Base-by-base conservation (phyloP, 768 basidiomycete genomes). In the Pholiota conissans region DNA sequence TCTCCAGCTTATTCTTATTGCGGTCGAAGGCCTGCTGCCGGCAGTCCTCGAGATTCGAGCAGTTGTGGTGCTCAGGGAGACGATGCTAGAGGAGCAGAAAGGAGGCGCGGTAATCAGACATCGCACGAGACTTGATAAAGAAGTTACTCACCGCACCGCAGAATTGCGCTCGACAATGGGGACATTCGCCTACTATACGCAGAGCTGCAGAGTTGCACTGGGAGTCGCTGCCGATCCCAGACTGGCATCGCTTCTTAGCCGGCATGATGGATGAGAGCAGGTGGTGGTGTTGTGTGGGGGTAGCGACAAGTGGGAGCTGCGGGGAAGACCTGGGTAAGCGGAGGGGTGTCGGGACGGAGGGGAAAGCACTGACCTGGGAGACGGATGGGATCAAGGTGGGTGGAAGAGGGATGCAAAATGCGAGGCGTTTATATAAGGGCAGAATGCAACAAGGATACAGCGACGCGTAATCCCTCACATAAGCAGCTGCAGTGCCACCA, bases 1-100 rank as follows among this genome's bases (percentile, higher is more conserved):
- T 86, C 80, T 93, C 92, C 57, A 95, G 76, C 76, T 91, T 91
- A 52, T 76, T 80, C 84, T 94, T 93, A 79, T 95, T 94, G 67
- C 84, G 81, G 63, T 92, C 85, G 69, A 93, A 95, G 18, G 93
- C 93, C 72, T 91, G 88, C 71, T 92, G 89, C 61, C 88, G 79
- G 75, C 93, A 95, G 71, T 87, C 87, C 69, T 90, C 87, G 60
- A 95, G 76, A 60, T 93, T 89, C 63, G 84, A 82, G 76, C 93
- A 95, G 55, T 82, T 81, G 71, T 95, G 93, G 64, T 91, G 90
- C 70, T 95, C 93, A 6, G 93, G 92, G 61, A 95, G 80, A 59
- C 93, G 90, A 69, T 95, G 93, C 90, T 94, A 57, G 56, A 57
- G 56, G n/a, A n/a, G n/a, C n/a, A n/a, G n/a, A n/a, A 67, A 49